These are phyloP conservation scores for Podosphaera xanthii DNA, from an alignment of 2,329 filamentous ascomycete genomes.

Conservation along the genomic window DNA sequence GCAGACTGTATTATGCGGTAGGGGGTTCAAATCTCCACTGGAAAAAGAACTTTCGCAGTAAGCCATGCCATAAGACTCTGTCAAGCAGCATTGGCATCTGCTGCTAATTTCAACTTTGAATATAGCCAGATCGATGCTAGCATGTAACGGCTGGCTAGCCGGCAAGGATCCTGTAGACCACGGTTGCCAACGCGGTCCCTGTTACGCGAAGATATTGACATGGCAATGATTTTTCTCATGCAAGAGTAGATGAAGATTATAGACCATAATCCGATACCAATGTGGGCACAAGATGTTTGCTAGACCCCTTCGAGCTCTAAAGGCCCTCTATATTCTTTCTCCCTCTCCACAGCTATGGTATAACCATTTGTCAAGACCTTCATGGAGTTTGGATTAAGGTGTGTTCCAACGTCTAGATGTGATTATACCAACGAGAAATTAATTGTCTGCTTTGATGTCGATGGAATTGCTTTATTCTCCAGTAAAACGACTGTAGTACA, in stretches of 20 bases:
- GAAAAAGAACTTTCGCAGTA: conserved; percentile 2
- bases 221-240: background rate
- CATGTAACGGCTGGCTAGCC: too few relatives aligned
- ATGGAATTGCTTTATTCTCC: too few relatives aligned
- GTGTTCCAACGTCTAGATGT: too few relatives aligned
- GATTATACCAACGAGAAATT: too few relatives aligned
- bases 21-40: conserved; percentile 7
- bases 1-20: conserved; percentile 7
- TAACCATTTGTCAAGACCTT: background rate
- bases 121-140: background rate
- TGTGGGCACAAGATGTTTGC: background rate
- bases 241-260: background rate
- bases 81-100: background rate
- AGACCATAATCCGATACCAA: background rate
- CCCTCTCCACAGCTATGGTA: background rate
- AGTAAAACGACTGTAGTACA: too few relatives aligned
- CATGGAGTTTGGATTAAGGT: too few relatives aligned
- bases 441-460: too few relatives aligned
- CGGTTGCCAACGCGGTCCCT: too few relatives aligned
- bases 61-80: background rate
- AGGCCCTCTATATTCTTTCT: background rate
- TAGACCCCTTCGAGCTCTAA: background rate
- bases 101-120: background rate
- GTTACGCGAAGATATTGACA: too few relatives aligned
- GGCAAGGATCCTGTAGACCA: too few relatives aligned